phyloP scores from a whole-genome alignment of 306 rosid genomes.

The Cyamopsis tetragonoloba region DNA sequence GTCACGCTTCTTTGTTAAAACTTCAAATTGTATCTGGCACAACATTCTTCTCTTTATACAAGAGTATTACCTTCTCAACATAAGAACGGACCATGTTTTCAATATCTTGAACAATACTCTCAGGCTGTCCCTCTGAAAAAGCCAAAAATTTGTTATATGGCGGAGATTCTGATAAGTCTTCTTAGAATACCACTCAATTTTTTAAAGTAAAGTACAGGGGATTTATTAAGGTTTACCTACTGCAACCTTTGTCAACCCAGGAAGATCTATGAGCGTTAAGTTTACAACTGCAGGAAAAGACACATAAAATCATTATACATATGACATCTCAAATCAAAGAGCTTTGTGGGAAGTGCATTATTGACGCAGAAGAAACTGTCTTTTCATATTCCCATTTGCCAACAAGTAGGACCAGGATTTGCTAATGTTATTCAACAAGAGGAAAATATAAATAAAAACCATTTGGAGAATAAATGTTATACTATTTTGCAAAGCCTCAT shows the following conservation, averaged over 20 bases:
- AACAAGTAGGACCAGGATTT: not conserved
- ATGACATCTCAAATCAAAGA: conserved; percentile 15
- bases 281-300: conserved; percentile 81
- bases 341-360: conserved; percentile 1
- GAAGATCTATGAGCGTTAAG: conserved; percentile 95
- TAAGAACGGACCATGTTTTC: conserved; percentile 97
- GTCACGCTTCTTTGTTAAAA: not conserved
- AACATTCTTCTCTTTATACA: not conserved
- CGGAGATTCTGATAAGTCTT: not conserved
- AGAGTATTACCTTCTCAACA: conserved; percentile 80
- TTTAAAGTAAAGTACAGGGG: not conserved
- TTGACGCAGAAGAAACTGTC: not conserved
- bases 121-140: conserved; percentile 88
- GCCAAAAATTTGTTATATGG: conserved; percentile 24
- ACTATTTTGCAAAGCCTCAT: not conserved
- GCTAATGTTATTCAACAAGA: not conserved
- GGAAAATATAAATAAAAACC: too few relatives aligned
- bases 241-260: conserved; percentile 99
- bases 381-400: not conserved
- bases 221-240: conserved; percentile 59
- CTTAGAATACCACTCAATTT: conserved; percentile 9
- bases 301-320: conserved; percentile 23
- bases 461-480: too few relatives aligned
- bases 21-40: not conserved
- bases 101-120: conserved; percentile 86